Base-by-base conservation (phyloP, 257 asterid species). In the Asclepias syriaca region DNA sequence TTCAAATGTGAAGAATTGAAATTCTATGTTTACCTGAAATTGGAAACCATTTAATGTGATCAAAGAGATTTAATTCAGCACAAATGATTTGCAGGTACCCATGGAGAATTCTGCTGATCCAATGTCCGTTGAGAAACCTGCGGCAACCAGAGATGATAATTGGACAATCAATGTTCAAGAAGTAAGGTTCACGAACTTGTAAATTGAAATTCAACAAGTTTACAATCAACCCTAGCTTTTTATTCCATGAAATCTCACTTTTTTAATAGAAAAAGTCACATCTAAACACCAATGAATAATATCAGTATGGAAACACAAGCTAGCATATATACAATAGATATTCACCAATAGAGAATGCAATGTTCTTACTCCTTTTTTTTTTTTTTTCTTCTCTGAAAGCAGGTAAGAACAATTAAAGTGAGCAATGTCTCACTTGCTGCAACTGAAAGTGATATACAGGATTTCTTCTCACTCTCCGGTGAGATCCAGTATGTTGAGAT, bases 391-490 rank as follows among this genome's bases (percentile, higher is more conserved):
- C 22, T 48, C 39, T 34, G 39, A 19, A 56, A 40, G 18, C 86
- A 87, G 90, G 60, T 77, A 50, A 84, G 74, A 81, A 87, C 93
- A 8, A 69, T 84, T 21, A 75, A 69, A 79, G 82, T 85, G 66
- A 79, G 84, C 73, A 85, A 87, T 73, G 69, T 87, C 24, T 75
- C 93, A 15, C 53, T 34, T 6, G 68, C 65, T 12, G 78, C 85
- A 50, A 69, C 83, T 14, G 81, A 82, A 46, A 77, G 24, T 14
- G 93, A 87, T 21, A 65, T 87, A 37, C 66, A 71, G 34, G 87
- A 85, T 50, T 80, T 87, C 79, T 81, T 87, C 72, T 72, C 85
- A 29, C 80, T 80, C 79, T 87, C 89, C 18, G 93, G 93, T 21
- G 81, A 81, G 16, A 81, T 87, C 68, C 82, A 74, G 19, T 85